Percentiles rank a stretch among this genome's conserved stretches.
These are phyloP conservation scores for Chrysanthemum lavandulifolium DNA, from an alignment of 129 eudicot genomes.

Conservation along the genomic window DNA sequence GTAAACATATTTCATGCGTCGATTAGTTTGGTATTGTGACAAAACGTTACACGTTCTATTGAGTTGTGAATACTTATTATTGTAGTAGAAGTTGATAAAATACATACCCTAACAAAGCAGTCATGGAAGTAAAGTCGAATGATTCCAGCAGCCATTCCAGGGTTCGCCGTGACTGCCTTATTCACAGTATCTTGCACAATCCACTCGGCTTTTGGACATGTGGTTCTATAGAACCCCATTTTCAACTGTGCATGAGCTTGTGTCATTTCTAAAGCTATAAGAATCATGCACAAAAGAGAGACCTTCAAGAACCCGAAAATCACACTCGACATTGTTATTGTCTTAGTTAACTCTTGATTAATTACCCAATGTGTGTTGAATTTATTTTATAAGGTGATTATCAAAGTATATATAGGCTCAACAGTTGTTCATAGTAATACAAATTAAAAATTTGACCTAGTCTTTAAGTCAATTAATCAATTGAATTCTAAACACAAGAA, in stretches of 20 bases:
- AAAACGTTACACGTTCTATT: neutral
- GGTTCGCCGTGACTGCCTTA: slow-evolving; percentile 28
- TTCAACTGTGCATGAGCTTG: slow-evolving; percentile 25
- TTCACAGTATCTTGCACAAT: slow-evolving; percentile 38
- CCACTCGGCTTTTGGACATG: slow-evolving; percentile 44
- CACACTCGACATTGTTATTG: slow-evolving; percentile 19
- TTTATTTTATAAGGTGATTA: neutral
- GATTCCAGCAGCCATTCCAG: slow-evolving; percentile 58
- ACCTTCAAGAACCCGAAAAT: slow-evolving; percentile 21
- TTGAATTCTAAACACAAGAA: neutral
- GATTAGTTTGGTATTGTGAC: neutral
- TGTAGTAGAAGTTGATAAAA: neutral
- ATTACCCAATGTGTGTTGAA: neutral
- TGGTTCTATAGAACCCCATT: slow-evolving; percentile 37
- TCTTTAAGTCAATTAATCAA: neutral
- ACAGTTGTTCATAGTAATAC: slow-evolving; percentile 6
- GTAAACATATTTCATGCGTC: neutral
- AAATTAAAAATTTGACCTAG: neutral
- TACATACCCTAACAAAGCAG: slow-evolving; percentile 55
- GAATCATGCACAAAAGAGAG: slow-evolving; percentile 23
- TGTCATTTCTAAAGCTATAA: slow-evolving; percentile 18
- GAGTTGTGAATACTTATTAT: neutral
- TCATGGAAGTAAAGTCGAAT: slow-evolving; percentile 56
- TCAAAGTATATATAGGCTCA: slow-evolving; percentile 4
- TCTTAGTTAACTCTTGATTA: neutral